Evolutionary conservation across 805 yeast genomes (phyloP).

Genomic region (Candida nanaspora): DNA sequence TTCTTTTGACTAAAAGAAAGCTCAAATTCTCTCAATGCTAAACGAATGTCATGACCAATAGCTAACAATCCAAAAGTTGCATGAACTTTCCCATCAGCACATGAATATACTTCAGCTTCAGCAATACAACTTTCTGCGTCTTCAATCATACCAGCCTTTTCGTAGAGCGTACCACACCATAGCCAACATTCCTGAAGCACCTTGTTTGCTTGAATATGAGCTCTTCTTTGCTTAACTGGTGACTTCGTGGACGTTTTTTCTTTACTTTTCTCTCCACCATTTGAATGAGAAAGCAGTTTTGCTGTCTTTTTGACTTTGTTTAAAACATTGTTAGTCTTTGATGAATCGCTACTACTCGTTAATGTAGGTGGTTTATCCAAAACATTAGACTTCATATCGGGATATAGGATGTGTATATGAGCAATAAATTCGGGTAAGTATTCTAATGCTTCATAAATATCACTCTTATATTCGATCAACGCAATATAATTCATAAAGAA

Average conservation of each 20-base stretch:
- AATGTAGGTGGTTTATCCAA: background rate
- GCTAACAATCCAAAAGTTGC: slow-evolving; percentile 43
- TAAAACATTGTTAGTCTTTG: background rate
- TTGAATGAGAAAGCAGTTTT: background rate
- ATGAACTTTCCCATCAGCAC: slow-evolving; percentile 40
- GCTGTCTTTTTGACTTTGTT: background rate
- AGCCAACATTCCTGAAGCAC: slow-evolving; percentile 62
- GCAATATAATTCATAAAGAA: slow-evolving; percentile 71
- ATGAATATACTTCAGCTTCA: slow-evolving; percentile 54
- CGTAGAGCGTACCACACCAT: slow-evolving; percentile 60
- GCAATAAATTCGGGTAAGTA: slow-evolving; percentile 60
- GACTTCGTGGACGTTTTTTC: too few species aligned
- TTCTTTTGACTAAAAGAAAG: slow-evolving; percentile 42
- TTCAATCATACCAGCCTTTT: slow-evolving; percentile 40
- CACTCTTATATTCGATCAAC: slow-evolving; percentile 55
- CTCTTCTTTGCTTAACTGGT: background rate
- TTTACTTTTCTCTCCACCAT: background rate
- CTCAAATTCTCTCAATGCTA: slow-evolving; percentile 60
- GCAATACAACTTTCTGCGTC: slow-evolving; percentile 68
- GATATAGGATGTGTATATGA: slow-evolving; percentile 34
- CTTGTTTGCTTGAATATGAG: slow-evolving; percentile 13
- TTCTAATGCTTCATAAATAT: slow-evolving; percentile 52
- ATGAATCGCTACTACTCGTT: background rate
- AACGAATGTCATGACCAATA: slow-evolving; percentile 21
- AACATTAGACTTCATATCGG: background rate